phyloP scores from a whole-genome alignment of 805 yeast species.

The Clavispora vitiphila region DNA sequence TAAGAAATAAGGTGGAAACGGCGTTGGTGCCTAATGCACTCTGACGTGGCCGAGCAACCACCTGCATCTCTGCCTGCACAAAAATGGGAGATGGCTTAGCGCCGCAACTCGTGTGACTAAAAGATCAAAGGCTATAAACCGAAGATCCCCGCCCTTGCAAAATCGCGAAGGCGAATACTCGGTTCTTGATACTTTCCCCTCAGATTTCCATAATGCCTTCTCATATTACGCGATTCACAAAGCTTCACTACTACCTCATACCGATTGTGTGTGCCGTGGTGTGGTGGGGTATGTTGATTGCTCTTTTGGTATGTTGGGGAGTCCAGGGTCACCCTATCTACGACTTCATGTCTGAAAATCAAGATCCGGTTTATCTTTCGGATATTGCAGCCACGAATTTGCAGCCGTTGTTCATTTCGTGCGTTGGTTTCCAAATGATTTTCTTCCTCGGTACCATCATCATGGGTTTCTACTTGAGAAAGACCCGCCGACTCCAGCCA shows the following conservation, averaged over 20 bases:
- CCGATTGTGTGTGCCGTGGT: conserved; percentile 64
- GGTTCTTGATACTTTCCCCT: neutral
- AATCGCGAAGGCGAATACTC: neutral
- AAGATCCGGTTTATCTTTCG: conserved; percentile 65
- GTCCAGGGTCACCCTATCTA: conserved; percentile 74
- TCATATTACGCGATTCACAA: conserved; percentile 27
- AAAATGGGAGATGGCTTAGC: neutral
- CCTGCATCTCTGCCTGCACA: neutral
- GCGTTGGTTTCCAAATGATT: conserved; percentile 73
- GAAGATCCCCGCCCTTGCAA: neutral
- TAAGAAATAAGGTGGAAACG: no score
- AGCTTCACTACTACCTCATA: conserved; percentile 48
- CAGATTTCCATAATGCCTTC: conserved; percentile 4
- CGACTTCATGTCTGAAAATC: conserved; percentile 43
- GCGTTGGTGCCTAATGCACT: no score
- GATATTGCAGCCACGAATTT: conserved; percentile 85
- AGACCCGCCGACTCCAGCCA: conserved; percentile 51
- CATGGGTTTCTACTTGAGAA: conserved; percentile 60
- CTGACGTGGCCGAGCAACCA: neutral
- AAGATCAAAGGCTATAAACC: neutral
- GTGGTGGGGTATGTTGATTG: conserved; percentile 91
- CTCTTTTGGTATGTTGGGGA: conserved; percentile 75
- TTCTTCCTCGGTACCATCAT: conserved; percentile 61
- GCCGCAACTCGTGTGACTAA: neutral
- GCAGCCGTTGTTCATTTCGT: conserved; percentile 77